Evolutionary conservation across 805 yeast genomes (phyloP).

Genomic region (Clavispora vitiphila): DNA sequence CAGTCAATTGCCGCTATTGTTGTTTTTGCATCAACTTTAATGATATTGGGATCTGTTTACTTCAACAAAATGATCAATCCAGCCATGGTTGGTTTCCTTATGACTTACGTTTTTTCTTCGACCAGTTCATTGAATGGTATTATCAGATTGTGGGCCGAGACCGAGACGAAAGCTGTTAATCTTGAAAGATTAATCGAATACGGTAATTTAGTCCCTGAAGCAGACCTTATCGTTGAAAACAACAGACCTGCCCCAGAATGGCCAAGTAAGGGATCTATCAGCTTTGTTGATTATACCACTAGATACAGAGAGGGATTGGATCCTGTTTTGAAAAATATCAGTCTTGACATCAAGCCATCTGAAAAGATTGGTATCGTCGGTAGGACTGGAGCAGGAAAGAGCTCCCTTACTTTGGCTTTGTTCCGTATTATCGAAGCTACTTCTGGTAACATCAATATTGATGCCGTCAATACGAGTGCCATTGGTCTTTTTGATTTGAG

Average conservation of each 20-base stretch:
- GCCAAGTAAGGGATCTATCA: slow-evolving; percentile 21
- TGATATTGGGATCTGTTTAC: slow-evolving; percentile 23
- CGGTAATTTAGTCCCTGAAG: slow-evolving; percentile 24
- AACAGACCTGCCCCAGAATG: slow-evolving; percentile 23
- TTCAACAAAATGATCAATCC: slow-evolving; percentile 22
- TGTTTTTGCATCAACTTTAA: slow-evolving; percentile 24
- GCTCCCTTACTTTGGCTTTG: slow-evolving; percentile 23
- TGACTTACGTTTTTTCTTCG: slow-evolving; percentile 31
- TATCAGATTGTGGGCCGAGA: slow-evolving; percentile 30
- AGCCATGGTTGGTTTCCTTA: slow-evolving; percentile 33
- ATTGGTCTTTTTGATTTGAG: slow-evolving; percentile 25
- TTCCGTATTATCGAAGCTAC: slow-evolving; percentile 26
- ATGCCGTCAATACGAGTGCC: slow-evolving; percentile 17
- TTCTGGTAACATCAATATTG: slow-evolving; percentile 21
- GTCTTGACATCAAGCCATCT: slow-evolving; percentile 17
- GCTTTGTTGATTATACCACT: slow-evolving; percentile 21
- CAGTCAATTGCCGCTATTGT: slow-evolving; percentile 31
- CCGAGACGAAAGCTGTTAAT: slow-evolving; percentile 30
- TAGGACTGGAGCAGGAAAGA: slow-evolving; percentile 28
- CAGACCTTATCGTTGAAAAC: slow-evolving; percentile 19
- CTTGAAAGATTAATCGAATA: slow-evolving; percentile 36
- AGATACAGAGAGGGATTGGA: slow-evolving; percentile 23
- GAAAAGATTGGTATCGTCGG: slow-evolving; percentile 29
- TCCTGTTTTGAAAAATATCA: slow-evolving; percentile 21
- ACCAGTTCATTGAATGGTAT: slow-evolving; percentile 28